Conservation (phyloP, 768 basidiomycete species). For the Cubamyces lactineus region DNA sequence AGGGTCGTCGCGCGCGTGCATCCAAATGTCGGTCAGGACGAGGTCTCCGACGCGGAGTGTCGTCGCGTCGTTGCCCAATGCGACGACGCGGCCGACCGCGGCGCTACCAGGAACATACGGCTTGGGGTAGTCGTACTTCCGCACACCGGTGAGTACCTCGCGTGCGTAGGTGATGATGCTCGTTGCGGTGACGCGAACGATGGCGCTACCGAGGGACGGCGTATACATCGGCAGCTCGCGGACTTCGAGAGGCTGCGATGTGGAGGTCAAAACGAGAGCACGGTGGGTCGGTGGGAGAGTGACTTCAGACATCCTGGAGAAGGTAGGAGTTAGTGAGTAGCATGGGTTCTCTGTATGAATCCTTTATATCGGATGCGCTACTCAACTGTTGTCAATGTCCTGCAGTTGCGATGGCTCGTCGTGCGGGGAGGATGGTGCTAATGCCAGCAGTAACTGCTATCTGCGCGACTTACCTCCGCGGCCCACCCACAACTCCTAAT, state of each 20-base stretch:
- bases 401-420: too few species aligned
- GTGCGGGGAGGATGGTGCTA: too few species aligned
- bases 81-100: not conserved
- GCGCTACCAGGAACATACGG: not conserved
- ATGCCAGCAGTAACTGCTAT: too few species aligned
- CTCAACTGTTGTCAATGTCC: too few species aligned
- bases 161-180: not conserved
- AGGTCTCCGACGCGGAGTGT: not conserved
- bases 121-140: not conserved
- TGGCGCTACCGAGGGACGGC: not conserved
- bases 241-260: not conserved
- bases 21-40: not conserved
- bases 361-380: too few species aligned
- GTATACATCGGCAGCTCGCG: not conserved
- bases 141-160: not conserved
- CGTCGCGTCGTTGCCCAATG: not conserved
- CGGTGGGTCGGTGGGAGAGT: not conserved
- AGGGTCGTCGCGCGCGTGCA: not conserved
- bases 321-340: too few species aligned
- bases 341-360: too few species aligned
- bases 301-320: not conserved
- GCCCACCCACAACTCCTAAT: too few species aligned
- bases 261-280: not conserved
- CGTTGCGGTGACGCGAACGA: not conserved
- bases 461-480: too few species aligned